Evolutionary conservation across 2,329 filamentous ascomycete species (phyloP).

Genomic region (Aspergillus tanneri): DNA sequence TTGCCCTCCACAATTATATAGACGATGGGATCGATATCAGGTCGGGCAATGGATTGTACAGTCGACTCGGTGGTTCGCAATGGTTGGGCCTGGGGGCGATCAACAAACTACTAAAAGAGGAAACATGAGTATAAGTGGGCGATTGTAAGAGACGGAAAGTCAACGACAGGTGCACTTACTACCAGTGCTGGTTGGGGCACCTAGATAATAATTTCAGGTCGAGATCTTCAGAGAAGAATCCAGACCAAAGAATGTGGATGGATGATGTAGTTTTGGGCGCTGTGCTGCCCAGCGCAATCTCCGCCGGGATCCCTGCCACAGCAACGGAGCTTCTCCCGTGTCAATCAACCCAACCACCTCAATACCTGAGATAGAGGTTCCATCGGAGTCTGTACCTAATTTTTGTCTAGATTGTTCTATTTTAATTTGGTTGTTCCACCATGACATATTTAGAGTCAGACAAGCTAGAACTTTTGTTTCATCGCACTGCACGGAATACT

Average conservation of each 20-base stretch:
- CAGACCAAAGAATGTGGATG: constrained; percentile 9
- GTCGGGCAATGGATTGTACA: neutral
- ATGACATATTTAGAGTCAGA: no score
- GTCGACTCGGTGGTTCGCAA: neutral
- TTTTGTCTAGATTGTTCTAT: neutral
- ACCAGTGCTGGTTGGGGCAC: neutral
- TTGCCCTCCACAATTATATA: constrained; percentile 11
- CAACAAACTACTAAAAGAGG: constrained; percentile 39
- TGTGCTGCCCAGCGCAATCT: constrained; percentile 24
- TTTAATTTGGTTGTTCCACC: neutral
- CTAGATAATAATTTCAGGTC: neutral
- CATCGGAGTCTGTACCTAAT: neutral
- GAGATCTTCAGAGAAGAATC: constrained; percentile 1
- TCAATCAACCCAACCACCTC: constrained; percentile 15
- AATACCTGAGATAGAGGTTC: neutral
- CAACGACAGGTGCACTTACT: neutral
- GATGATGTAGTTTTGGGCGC: constrained; percentile 12
- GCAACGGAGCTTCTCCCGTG: constrained; percentile 27
- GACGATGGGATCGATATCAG: no score
- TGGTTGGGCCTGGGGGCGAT: no score
- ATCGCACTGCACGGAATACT: neutral
- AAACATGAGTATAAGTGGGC: constrained; percentile 11
- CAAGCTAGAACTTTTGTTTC: neutral
- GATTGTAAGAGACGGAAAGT: neutral
- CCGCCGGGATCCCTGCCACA: constrained; percentile 36